Percentiles rank a stretch among this genome's conserved stretches.
Conservation (phyloP, 257 asterid species). For the Voacanga thouarsii region DNA sequence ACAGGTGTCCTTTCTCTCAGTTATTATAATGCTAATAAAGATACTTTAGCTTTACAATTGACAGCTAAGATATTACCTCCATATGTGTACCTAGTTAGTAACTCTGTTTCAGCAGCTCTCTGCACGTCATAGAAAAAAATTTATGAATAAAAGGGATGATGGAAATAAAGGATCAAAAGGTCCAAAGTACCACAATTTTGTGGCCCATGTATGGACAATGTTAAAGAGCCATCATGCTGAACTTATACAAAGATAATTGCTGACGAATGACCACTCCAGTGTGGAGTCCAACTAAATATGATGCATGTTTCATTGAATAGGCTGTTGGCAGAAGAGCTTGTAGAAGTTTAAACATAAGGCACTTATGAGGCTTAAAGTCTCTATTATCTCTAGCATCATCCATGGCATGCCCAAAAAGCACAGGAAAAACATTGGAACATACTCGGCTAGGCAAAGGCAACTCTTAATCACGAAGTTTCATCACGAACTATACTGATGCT, state of each 20-base stretch:
- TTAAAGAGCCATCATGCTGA: neutral
- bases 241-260: constrained; percentile 1
- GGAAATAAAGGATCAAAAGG: neutral
- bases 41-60: neutral
- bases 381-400: neutral
- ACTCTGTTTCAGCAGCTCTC: constrained; percentile 97
- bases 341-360: neutral
- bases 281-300: neutral
- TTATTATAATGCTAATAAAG: neutral
- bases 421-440: neutral
- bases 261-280: neutral
- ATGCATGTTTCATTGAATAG: neutral
- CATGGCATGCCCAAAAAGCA: neutral
- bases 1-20: neutral
- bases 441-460: neutral
- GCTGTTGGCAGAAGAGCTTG: neutral
- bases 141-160: constrained; percentile 1
- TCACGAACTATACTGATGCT: neutral
- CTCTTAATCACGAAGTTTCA: neutral
- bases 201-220: neutral
- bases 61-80: constrained; percentile 56
- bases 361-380: neutral
- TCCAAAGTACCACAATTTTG: neutral
- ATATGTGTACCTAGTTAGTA: constrained; percentile 77
- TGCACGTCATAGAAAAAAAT: constrained; percentile 32